These are phyloP conservation scores for Colletotrichum siamense DNA, from an alignment of 2,329 filamentous ascomycete genomes.

Conservation along the genomic window DNA sequence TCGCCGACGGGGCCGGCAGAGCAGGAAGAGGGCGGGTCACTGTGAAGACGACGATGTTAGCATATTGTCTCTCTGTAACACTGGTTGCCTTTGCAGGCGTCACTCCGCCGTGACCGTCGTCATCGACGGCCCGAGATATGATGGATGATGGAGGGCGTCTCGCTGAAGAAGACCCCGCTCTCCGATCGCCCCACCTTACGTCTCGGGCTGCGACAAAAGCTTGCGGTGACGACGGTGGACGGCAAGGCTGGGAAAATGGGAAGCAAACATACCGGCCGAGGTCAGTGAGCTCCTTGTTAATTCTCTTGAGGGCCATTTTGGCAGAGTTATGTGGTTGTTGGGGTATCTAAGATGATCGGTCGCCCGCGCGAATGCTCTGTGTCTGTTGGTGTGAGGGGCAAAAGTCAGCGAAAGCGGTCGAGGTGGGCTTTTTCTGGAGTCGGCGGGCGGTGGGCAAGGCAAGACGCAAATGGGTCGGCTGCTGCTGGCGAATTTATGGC, in stretches of 20 bases:
- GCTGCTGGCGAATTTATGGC: neutral
- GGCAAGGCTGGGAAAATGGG: conserved; percentile 17
- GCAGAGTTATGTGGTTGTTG: conserved; percentile 26
- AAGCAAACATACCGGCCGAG: conserved; percentile 73
- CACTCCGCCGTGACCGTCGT: neutral
- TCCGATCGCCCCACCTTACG: conserved; percentile 40
- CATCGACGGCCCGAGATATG: neutral
- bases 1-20: conserved; percentile 96
- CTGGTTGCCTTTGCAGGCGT: neutral
- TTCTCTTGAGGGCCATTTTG: conserved; percentile 87
- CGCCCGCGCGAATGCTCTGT: conserved; percentile 18
- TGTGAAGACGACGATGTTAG: conserved; percentile 47
- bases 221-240: neutral
- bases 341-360: conserved; percentile 25
- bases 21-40: conserved; percentile 98
- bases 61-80: neutral
- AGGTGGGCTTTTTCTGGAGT: conserved; percentile 17
- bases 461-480: neutral
- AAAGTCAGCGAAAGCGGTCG: conserved; percentile 23
- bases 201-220: conserved; percentile 28
- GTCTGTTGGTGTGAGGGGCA: conserved; percentile 23
- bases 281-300: conserved; percentile 93
- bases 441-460: conserved; percentile 1
- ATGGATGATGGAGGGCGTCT: conserved; percentile 5
- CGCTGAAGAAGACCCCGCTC: conserved; percentile 38